A percentile compares a stretch with the other conserved stretches of the same genome.
Conservation (phyloP, 495 filamentous ascomycete genomes). For the Aspergillus haitiensis region DNA sequence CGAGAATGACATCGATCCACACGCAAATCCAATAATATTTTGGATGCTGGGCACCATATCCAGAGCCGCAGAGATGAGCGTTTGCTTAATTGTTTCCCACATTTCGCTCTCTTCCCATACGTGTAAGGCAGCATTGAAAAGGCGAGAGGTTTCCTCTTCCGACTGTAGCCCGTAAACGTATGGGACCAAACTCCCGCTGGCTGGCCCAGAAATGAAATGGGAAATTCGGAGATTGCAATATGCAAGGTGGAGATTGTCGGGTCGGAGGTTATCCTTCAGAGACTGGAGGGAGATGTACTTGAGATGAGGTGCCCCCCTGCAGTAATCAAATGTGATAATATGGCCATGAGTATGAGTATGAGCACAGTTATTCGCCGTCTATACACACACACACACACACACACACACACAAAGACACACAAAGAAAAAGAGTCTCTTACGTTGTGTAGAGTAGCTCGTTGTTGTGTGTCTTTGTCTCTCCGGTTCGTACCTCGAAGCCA, state of each 20-base stretch:
- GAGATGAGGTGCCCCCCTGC: not conserved
- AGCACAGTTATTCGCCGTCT: not conserved
- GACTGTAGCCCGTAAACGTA: not conserved
- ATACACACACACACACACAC: not conserved
- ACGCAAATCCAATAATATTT: slow-evolving; percentile 28
- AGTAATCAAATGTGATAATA: not conserved
- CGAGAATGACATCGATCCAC: slow-evolving; percentile 16
- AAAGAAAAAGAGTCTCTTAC: not conserved
- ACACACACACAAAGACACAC: not conserved
- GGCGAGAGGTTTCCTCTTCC: not conserved
- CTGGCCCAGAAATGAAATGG: not conserved
- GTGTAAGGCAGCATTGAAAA: not conserved
- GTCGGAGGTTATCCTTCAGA: not conserved
- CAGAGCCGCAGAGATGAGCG: not conserved
- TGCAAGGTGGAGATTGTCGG: not conserved
- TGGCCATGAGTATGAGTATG: too few species aligned
- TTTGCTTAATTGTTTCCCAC: slow-evolving; percentile 1
- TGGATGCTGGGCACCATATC: slow-evolving; percentile 8
- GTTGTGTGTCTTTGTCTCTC: not conserved
- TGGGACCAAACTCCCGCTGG: too few species aligned
- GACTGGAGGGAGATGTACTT: not conserved
- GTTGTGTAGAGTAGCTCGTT: not conserved
- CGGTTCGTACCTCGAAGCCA: slow-evolving; percentile 1
- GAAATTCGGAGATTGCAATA: not conserved
- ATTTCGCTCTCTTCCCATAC: slow-evolving; percentile 5